These are phyloP conservation scores for Fonsecaea pugnacius DNA, from an alignment of 2,329 filamentous ascomycete species.

Conservation along the genomic window DNA sequence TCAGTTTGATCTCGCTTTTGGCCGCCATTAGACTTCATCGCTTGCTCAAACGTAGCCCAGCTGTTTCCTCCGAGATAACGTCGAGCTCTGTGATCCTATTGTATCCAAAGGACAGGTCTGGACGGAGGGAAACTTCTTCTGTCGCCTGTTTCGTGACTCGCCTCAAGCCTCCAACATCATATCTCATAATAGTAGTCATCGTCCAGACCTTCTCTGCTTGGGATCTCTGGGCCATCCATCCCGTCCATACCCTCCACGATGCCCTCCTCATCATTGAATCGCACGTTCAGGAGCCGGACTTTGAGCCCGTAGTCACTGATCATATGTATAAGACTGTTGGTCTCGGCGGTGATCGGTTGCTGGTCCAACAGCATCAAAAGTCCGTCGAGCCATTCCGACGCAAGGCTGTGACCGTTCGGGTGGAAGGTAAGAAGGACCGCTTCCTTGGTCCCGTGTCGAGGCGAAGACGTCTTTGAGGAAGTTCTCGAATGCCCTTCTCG, in stretches of 20 bases:
- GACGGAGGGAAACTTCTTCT: neutral
- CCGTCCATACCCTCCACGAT: constrained; percentile 61
- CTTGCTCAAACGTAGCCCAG: constrained; percentile 2
- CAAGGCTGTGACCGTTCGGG: constrained; percentile 77
- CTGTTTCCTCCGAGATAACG: neutral
- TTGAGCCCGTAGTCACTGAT: constrained; percentile 91
- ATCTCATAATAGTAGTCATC: constrained; percentile 89
- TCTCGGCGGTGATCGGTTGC: constrained; percentile 94
- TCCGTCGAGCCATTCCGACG: constrained; percentile 96
- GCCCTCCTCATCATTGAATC: constrained; percentile 77
- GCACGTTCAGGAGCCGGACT: constrained; percentile 87
- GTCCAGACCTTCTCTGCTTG: constrained; percentile 81
- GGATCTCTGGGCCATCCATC: constrained; percentile 68
- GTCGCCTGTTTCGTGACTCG: neutral
- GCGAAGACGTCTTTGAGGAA: constrained; percentile 38
- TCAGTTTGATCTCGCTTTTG: neutral
- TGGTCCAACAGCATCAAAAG: constrained; percentile 94
- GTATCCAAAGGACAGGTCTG: constrained; percentile 22
- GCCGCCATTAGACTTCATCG: neutral
- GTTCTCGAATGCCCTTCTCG: constrained; percentile 41
- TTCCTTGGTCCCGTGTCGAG: constrained; percentile 59
- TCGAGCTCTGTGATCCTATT: neutral
- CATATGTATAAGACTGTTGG: constrained; percentile 82
- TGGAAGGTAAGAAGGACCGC: constrained; percentile 79
- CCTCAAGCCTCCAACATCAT: constrained; percentile 22